Evolutionary conservation across 768 basidiomycete species (phyloP).

Genomic region (Mycena rosella): DNA sequence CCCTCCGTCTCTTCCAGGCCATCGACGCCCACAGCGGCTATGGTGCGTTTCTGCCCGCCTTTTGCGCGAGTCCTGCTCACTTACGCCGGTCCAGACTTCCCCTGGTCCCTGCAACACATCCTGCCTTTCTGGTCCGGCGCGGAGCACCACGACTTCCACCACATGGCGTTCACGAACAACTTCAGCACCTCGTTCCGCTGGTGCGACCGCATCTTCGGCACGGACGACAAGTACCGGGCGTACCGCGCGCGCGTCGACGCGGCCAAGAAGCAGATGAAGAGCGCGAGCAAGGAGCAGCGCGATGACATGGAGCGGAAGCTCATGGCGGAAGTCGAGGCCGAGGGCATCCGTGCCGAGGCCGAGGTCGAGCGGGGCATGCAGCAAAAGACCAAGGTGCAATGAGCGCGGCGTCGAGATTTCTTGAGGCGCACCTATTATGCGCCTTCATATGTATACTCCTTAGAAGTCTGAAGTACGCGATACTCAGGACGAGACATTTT

Average conservation of each 20-base stretch:
- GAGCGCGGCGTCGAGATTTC: background rate
- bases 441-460: background rate
- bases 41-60: slow-evolving; percentile 61
- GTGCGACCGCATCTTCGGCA: slow-evolving; percentile 92
- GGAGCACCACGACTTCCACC: slow-evolving; percentile 98
- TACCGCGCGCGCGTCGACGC: slow-evolving; percentile 78
- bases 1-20: slow-evolving; percentile 94
- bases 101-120: slow-evolving; percentile 94
- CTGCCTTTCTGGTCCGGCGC: slow-evolving; percentile 98
- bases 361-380: slow-evolving; percentile 56
- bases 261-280: slow-evolving; percentile 69
- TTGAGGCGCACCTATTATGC: slow-evolving; percentile 2
- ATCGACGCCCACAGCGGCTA: slow-evolving; percentile 98
- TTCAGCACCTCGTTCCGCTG: slow-evolving; percentile 95
- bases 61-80: background rate
- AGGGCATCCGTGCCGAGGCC: slow-evolving; percentile 79
- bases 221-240: slow-evolving; percentile 89
- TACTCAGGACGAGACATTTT: no score
- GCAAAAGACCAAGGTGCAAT: slow-evolving; percentile 53
- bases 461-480: no score
- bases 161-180: slow-evolving; percentile 96
- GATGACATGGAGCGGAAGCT: slow-evolving; percentile 70
- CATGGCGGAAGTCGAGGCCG: slow-evolving; percentile 77
- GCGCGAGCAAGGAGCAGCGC: slow-evolving; percentile 65
- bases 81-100: slow-evolving; percentile 76